phyloP scores from a whole-genome alignment of 768 basidiomycete species.

The Dacryopinax primogenitus region DNA sequence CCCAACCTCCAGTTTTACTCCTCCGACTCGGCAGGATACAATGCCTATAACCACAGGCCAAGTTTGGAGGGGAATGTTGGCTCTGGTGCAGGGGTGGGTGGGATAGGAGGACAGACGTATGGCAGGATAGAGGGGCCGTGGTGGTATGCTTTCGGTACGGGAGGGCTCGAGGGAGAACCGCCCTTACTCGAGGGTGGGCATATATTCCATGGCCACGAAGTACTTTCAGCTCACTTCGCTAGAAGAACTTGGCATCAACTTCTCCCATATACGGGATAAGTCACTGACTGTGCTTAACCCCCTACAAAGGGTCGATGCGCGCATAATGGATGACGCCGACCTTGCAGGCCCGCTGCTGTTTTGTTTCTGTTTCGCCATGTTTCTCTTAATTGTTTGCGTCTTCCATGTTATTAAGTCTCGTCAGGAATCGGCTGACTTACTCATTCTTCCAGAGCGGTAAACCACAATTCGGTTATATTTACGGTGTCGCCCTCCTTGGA shows the following conservation, averaged over 20 bases:
- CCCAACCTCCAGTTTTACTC: constrained; percentile 20
- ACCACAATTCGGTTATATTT: constrained; percentile 97
- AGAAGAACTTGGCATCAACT: constrained; percentile 93
- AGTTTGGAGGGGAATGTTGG: constrained; percentile 57
- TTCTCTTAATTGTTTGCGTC: constrained; percentile 71
- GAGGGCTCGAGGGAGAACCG: constrained; percentile 90
- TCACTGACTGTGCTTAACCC: constrained; percentile 94
- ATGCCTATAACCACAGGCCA: constrained; percentile 13
- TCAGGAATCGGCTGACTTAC: not conserved
- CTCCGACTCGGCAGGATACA: not conserved
- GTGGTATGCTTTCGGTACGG: constrained; percentile 95
- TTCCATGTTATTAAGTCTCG: constrained; percentile 5
- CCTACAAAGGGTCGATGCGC: constrained; percentile 64
- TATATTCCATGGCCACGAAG: not conserved
- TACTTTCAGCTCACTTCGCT: not conserved
- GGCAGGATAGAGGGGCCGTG: constrained; percentile 64
- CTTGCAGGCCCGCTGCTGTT: constrained; percentile 92
- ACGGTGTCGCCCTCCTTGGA: constrained; percentile 93
- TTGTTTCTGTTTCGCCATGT: constrained; percentile 86
- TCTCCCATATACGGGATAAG: constrained; percentile 87
- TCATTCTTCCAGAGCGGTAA: constrained; percentile 69
- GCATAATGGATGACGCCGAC: constrained; percentile 99
- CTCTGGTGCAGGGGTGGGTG: constrained; percentile 41
- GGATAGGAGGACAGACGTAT: constrained; percentile 37
- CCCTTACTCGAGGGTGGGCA: constrained; percentile 80